Conservation (phyloP, 1,284 basidiomycete species). For the Leccinum colubrinum region DNA sequence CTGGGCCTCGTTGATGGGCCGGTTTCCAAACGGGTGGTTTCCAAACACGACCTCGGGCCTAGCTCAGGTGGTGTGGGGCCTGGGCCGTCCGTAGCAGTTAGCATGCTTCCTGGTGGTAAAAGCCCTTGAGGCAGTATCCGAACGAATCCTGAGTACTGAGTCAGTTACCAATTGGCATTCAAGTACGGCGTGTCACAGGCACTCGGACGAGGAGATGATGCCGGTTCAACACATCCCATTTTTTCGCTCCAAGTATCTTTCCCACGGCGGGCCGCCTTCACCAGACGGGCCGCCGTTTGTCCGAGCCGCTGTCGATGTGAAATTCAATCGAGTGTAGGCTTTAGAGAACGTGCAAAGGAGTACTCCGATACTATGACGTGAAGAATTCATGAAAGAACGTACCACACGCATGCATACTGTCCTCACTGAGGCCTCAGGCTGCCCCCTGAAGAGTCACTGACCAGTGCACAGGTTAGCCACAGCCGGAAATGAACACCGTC, state of each 20-base stretch:
- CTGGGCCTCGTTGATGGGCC: no score
- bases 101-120: neutral
- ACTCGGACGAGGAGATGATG: no score
- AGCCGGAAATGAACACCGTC: neutral
- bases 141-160: no score
- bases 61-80: no score
- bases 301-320: neutral
- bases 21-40: no score
- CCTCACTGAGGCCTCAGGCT: neutral
- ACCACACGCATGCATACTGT: neutral
- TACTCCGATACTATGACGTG: neutral
- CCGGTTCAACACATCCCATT: no score
- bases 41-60: no score
- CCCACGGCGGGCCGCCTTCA: neutral
- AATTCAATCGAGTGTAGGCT: neutral
- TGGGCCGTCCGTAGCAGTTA: neutral
- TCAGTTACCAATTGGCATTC: no score
- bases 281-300: no score
- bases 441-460: neutral
- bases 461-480: neutral
- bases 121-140: no score
- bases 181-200: no score
- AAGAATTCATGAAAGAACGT: neutral
- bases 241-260: no score
- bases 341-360: neutral